Percentiles rank a stretch among this genome's conserved stretches.
These are phyloP conservation scores for Debaryomyces sp. DNA, from an alignment of 1,139 yeast genomes.

Conservation along the genomic window DNA sequence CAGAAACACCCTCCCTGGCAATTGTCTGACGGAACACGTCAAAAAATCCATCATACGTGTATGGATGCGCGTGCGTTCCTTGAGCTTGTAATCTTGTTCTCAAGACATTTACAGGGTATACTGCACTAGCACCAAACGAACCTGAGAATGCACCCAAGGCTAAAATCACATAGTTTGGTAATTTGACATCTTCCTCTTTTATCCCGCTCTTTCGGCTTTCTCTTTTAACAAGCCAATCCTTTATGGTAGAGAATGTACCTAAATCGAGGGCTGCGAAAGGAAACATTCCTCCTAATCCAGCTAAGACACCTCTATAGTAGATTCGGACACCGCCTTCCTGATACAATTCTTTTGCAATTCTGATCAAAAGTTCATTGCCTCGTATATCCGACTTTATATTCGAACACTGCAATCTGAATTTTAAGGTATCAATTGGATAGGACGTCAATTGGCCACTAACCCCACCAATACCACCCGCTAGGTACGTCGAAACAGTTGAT, in stretches of 20 bases:
- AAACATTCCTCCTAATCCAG: conserved; percentile 91
- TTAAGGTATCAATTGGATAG: conserved; percentile 94
- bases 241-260: conserved; percentile 88
- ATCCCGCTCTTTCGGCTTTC: conserved; percentile 58
- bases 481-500: conserved; percentile 76
- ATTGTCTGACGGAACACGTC: conserved; percentile 82
- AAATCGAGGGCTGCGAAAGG: conserved; percentile 96
- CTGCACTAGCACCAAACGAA: conserved; percentile 92
- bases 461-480: conserved; percentile 97
- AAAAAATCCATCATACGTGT: conserved; percentile 75
- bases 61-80: conserved; percentile 96
- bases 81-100: conserved; percentile 96
- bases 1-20: conserved; percentile 83
- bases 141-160: conserved; percentile 95
- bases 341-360: conserved; percentile 78
- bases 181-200: conserved; percentile 63
- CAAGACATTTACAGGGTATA: conserved; percentile 85
- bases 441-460: conserved; percentile 89
- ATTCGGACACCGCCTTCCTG: conserved; percentile 74
- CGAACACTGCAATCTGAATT: conserved; percentile 82
- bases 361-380: conserved; percentile 62
- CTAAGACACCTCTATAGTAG: conserved; percentile 84
- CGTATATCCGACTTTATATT: conserved; percentile 58
- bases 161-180: conserved; percentile 80
- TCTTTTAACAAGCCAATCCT: conserved; percentile 68